phyloP scores from a whole-genome alignment of 164 flowering plant genomes.

The Platanus orientalis region DNA sequence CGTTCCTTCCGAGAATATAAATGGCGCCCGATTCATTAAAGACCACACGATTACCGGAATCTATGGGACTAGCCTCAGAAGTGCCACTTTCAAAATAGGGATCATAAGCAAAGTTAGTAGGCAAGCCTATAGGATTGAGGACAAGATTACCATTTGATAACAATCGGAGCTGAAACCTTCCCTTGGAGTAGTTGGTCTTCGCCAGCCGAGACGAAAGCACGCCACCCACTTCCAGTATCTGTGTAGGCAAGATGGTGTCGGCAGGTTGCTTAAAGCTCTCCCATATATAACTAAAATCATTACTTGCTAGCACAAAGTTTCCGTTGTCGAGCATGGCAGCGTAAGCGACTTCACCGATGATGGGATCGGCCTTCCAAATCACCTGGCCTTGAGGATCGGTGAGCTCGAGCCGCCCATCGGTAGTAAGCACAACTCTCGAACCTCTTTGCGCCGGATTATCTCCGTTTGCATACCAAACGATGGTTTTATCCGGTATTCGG shows the following conservation, averaged over 20 bases:
- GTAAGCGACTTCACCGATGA: background rate
- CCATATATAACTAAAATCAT: slow-evolving; percentile 18
- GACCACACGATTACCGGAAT: slow-evolving; percentile 20
- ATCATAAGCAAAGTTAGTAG: background rate
- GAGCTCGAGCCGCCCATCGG: slow-evolving; percentile 14
- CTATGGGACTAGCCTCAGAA: background rate
- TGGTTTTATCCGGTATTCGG: background rate
- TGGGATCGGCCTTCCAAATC: background rate
- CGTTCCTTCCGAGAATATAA: slow-evolving; percentile 18
- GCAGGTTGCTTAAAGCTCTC: slow-evolving; percentile 28
- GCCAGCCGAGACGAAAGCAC: slow-evolving; percentile 18
- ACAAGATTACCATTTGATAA: slow-evolving; percentile 35
- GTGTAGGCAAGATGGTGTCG: slow-evolving; percentile 44
- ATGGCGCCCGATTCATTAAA: slow-evolving; percentile 35
- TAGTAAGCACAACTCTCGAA: slow-evolving; percentile 24
- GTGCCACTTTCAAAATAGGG: slow-evolving; percentile 19
- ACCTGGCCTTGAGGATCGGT: background rate
- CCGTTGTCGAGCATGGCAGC: background rate
- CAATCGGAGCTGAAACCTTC: slow-evolving; percentile 29
- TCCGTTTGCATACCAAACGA: background rate
- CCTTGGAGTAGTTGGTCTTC: slow-evolving; percentile 26
- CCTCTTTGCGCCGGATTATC: slow-evolving; percentile 4
- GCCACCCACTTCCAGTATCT: slow-evolving; percentile 13
- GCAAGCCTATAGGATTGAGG: slow-evolving; percentile 17
- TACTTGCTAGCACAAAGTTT: slow-evolving; percentile 28